Evolutionary conservation across 495 filamentous ascomycete genomes (phyloP).

Genomic region (Extremus antarcticus): DNA sequence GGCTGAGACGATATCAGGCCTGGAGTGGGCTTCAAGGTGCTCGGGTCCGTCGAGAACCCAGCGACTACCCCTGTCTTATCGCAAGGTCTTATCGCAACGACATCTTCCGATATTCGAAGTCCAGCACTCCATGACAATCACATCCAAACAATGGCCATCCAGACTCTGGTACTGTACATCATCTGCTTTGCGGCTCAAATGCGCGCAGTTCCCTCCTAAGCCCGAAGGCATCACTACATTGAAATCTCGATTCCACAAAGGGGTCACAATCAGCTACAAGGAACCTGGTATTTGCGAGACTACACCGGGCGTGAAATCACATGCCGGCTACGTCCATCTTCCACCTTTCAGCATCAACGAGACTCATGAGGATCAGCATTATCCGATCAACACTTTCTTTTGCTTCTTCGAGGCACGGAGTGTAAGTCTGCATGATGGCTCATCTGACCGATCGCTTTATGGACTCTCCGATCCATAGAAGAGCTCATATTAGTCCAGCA

Average conservation of each 20-base stretch:
- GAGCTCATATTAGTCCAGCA: too few species aligned
- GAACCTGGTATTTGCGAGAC: constrained; percentile 36
- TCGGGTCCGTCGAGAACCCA: too few species aligned
- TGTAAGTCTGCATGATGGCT: too few species aligned
- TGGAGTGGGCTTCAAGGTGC: too few species aligned
- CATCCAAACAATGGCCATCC: too few species aligned
- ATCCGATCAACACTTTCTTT: constrained; percentile 45
- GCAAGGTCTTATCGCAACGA: too few species aligned
- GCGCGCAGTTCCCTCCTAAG: constrained; percentile 44
- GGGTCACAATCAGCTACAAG: constrained; percentile 52
- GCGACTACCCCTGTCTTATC: too few species aligned
- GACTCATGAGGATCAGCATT: constrained; percentile 40
- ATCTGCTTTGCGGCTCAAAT: background rate
- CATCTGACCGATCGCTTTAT: too few species aligned
- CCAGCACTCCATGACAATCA: too few species aligned
- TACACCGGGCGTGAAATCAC: constrained; percentile 23
- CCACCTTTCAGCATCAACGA: constrained; percentile 40
- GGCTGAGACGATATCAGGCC: too few species aligned
- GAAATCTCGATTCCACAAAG: constrained; percentile 44
- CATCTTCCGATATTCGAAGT: too few species aligned
- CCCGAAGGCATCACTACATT: constrained; percentile 45
- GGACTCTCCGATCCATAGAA: too few species aligned
- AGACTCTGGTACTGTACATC: background rate
- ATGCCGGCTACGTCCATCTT: constrained; percentile 36
- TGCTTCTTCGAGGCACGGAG: constrained; percentile 39